phyloP scores from a whole-genome alignment of 2,329 filamentous ascomycete genomes.

The Alternaria solani region DNA sequence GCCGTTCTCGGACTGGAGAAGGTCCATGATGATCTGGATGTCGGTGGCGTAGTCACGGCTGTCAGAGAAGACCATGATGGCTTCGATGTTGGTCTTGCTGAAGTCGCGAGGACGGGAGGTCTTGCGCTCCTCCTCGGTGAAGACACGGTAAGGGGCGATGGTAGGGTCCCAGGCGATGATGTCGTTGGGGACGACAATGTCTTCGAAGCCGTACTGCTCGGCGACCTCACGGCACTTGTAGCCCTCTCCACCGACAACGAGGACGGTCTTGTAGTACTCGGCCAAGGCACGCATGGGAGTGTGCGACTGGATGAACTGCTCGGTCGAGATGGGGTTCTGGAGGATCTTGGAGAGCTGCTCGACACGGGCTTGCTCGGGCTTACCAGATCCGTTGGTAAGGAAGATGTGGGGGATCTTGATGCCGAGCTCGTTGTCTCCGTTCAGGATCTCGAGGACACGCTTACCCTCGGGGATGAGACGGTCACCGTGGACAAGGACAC shows the following conservation, averaged over 20 bases:
- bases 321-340: slow-evolving; percentile 69
- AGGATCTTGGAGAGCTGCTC: slow-evolving; percentile 74
- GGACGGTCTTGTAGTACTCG: slow-evolving; percentile 79
- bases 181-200: slow-evolving; percentile 77
- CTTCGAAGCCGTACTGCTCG: slow-evolving; percentile 76
- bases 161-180: slow-evolving; percentile 74
- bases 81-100: slow-evolving; percentile 74
- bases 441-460: slow-evolving; percentile 73
- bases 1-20: slow-evolving; percentile 73
- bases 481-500: slow-evolving; percentile 77
- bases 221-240: slow-evolving; percentile 78
- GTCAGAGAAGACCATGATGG: slow-evolving; percentile 78
- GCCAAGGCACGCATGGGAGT: slow-evolving; percentile 78
- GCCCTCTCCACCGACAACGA: slow-evolving; percentile 78
- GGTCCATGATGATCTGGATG: slow-evolving; percentile 78
- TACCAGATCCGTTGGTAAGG: slow-evolving; percentile 77
- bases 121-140: slow-evolving; percentile 72
- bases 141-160: slow-evolving; percentile 73
- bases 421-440: slow-evolving; percentile 78
- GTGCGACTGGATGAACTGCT: slow-evolving; percentile 81
- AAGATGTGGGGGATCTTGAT: slow-evolving; percentile 81
- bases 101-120: slow-evolving; percentile 76
- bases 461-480: slow-evolving; percentile 73
- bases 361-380: slow-evolving; percentile 71
- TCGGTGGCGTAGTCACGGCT: slow-evolving; percentile 78